Evolutionary conservation across 768 basidiomycete genomes (phyloP).

Genomic region (Suillus lakei): DNA sequence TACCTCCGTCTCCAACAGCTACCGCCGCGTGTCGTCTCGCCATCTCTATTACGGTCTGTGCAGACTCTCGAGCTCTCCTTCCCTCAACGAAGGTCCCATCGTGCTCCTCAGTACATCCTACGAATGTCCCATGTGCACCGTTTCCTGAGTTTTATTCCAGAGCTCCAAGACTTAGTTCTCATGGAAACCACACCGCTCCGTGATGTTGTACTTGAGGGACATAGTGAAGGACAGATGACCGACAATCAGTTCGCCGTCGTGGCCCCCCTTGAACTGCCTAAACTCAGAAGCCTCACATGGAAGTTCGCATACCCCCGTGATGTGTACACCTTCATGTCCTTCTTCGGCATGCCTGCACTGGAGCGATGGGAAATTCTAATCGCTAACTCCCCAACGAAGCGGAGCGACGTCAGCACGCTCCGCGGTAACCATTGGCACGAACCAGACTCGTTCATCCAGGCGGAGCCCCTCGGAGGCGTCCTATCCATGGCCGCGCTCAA

Average conservation of each 20-base stretch:
- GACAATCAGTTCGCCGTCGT: slow-evolving; percentile 17
- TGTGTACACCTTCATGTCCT: slow-evolving; percentile 47
- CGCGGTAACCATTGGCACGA: slow-evolving; percentile 35
- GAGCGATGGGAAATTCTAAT: slow-evolving; percentile 50
- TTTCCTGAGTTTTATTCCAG: slow-evolving; percentile 43
- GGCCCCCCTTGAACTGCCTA: slow-evolving; percentile 38
- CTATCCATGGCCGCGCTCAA: slow-evolving; percentile 38
- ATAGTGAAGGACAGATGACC: slow-evolving; percentile 15
- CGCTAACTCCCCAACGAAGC: slow-evolving; percentile 37
- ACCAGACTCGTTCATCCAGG: slow-evolving; percentile 34
- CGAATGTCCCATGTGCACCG: slow-evolving; percentile 45
- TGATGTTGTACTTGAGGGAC: slow-evolving; percentile 29
- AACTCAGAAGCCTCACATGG: slow-evolving; percentile 53
- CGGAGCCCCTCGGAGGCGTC: slow-evolving; percentile 31
- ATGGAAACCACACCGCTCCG: slow-evolving; percentile 47
- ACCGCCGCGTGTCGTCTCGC: slow-evolving; percentile 43
- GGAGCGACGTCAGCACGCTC: slow-evolving; percentile 29
- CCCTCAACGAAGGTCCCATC: slow-evolving; percentile 33
- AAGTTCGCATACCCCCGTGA: slow-evolving; percentile 48
- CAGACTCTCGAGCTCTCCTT: slow-evolving; percentile 48
- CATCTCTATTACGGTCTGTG: slow-evolving; percentile 43
- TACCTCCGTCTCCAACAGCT: slow-evolving; percentile 48
- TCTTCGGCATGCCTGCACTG: slow-evolving; percentile 44
- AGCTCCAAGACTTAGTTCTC: slow-evolving; percentile 48
- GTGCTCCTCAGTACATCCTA: slow-evolving; percentile 37